Evolutionary conservation across 2,329 filamentous ascomycete species (phyloP), one percentile per base, ranked within the genome.

Genomic region (Scedosporium aurantiacum): DNA sequence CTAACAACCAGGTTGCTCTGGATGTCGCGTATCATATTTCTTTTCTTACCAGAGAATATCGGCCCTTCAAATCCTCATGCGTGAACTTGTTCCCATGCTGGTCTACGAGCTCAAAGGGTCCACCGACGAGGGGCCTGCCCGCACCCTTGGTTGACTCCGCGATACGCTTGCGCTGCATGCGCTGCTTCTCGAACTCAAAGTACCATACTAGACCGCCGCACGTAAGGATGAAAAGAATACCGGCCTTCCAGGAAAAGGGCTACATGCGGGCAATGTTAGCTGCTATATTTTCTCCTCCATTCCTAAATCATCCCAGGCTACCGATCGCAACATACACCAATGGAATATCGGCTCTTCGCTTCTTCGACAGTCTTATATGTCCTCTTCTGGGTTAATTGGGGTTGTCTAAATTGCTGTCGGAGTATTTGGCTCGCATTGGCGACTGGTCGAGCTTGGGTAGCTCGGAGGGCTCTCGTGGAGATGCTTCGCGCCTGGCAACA

Each of bases 241-340:
- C 93, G 37, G 93, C 88, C 75, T 91, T 93, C 85, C 90, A 92
- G 60, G 92, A 96, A 78, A 99, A 97, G 32, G 94, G 94, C 87
- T 91, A 64, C 21, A 43, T 27, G 21, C 16, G 45, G 28, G 47
- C 16, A 23, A 37, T 27, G 61, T 66, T 56, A 67, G 65, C 63
- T 60, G 21, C 57, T 18, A 12, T 23, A 27, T 45, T 28, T 28
- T 16, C 25, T 5, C 37, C 2, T 2, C 4, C 14, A 2, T 27
- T 14, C 8, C 21, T 18, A 16, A 25, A 54, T 25, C 10, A 21
- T 14, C 12, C 43, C 55, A n/a, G 4, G 54, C 6, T 7, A 61
- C 21, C 2, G 16, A 7, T 32, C 25, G 27, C 18, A 50, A 65
- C 78, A 64, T 78, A 82, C 80, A 62, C 82, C 82, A 59, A 79